Evolutionary conservation across 73 alveolate species (phyloP), one percentile per base, ranked within the genome.

Genomic region (Paramecium sonneborni): DNA sequence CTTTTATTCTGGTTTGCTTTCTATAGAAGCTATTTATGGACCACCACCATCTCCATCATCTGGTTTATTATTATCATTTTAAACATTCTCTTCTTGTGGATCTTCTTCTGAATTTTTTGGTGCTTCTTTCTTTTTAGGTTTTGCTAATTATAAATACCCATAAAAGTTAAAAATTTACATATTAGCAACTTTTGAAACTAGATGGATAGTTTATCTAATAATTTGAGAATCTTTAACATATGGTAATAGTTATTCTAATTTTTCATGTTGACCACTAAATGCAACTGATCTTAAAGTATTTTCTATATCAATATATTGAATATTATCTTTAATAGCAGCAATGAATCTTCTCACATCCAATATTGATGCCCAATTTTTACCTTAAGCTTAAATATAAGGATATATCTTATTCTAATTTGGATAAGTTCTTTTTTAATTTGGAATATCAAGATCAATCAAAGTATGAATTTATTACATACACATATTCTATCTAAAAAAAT

Each of bases 1-100:
- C 82, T 58, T 7, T 14, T n/a, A 11, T 48, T 28, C 82, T 9
- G 82, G 46, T 24, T 58, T 4, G 21, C 18, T 58, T 24, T 24
- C 10, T 1, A 24, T 2, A 58, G 82, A 58, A 21, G 38, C 46
- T 58, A 58, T 18, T 58, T 58, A 28, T 24, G 82, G 82, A 58
- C 26, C 82, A 18, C 82, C 82, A 11, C 41, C 82, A 23, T 32
- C 82, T 23, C 82, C 82, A 32, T 32, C 82, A 58, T 58, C 82
- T 58, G 44, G 44, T 23, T 32, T 32, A 14, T 58, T 58, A 20
- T 58, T 32, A 58, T 32, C 82, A 0, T 20, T 23, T 58, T 21
- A 12, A 8, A 2, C 82, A 58, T 58, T 58, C 18, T 21, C 0
- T 58, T 58, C 82, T 58, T 24, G 43, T 58, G 2, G 10, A 32